Evolutionary conservation across 176 grass and related monocot genomes (phyloP), one percentile per base, ranked within the genome.

Genomic region (Juncus effusus): DNA sequence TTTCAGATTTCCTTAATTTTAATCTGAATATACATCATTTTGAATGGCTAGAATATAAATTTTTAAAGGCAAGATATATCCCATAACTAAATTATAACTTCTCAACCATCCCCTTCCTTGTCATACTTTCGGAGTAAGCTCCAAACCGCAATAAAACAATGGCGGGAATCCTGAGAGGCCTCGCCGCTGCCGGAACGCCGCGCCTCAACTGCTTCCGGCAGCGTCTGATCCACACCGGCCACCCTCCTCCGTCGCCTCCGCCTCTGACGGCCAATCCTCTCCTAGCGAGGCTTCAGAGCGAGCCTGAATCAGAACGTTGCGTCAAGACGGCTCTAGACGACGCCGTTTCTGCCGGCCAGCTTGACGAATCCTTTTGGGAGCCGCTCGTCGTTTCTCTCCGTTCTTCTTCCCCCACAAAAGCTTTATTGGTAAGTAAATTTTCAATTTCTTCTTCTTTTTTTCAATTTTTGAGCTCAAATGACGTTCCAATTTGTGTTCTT

Each of bases 311-410:
- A 3, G 85, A 84, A 65, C 39, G 35, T 44, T 56, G 56, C 56
- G 76, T 83, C 35, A 83, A 87, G 76, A 63, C 40, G 13, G 75
- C 72, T 39, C 57, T 77, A 67, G 85, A 87, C 56, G 71, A 76
- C 56, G 80, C 59, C 14, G 71, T 36, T 14, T 63, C 55, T 5
- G 74, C 45, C 50, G 6, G 37, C 54, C 66, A 42, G 68, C 51
- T 47, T 61, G 63, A 70, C 11, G 54, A n/a, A 45, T 63, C 50
- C 45, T 80, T 77, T 47, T 87, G 80, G 85, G 76, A 83, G 61
- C 65, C 72, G 41, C 76, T 83, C 67, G 56, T 63, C 36, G 39
- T 57, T 7, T 76, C 76, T 37, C 85, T 87, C 44, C 80, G 65
- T 28, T 35, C 36, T 5, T 80, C 76, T 12, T 77, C 57, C 28